Evolutionary conservation across 106 monocot genomes (phyloP).

Genomic region (Cymbidium sinense): DNA sequence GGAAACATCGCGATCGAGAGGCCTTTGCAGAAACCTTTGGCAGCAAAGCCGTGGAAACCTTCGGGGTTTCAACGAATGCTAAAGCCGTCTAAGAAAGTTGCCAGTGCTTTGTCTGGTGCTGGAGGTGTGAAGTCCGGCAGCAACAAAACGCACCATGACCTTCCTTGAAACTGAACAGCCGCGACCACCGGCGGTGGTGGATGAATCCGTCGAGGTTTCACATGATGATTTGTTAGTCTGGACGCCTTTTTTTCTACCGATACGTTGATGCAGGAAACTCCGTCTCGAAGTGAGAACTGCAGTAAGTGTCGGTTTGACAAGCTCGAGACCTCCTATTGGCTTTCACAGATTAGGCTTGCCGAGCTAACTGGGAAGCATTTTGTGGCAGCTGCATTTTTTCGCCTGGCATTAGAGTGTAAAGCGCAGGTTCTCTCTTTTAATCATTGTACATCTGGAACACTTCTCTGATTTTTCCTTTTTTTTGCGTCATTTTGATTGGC

Average conservation of each 20-base stretch:
- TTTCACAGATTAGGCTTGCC: constrained; percentile 56
- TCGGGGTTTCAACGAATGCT: no score
- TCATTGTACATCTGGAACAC: no score
- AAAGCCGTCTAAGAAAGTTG: no score
- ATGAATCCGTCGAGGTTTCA: no score
- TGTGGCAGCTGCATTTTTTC: constrained; percentile 62
- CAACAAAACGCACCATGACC: constrained; percentile 12
- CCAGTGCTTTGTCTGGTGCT: not conserved
- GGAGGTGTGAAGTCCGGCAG: not conserved
- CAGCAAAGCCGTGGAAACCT: no score
- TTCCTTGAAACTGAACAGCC: constrained; percentile 15
- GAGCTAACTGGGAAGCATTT: constrained; percentile 68
- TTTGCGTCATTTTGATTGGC: not conserved
- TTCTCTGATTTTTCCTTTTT: not conserved
- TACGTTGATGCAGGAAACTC: constrained; percentile 21
- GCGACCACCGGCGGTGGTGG: not conserved
- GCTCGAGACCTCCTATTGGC: constrained; percentile 66
- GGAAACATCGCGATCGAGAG: no score
- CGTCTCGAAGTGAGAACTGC: constrained; percentile 43
- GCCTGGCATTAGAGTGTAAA: constrained; percentile 60
- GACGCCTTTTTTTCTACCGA: constrained; percentile 31
- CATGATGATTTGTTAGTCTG: constrained; percentile 17
- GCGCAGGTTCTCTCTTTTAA: constrained; percentile 42
- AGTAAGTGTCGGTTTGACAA: constrained; percentile 54
- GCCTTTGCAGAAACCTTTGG: no score